Conservation (phyloP, 1,139 yeast species). For the Blastobotrys illinoisensis region DNA sequence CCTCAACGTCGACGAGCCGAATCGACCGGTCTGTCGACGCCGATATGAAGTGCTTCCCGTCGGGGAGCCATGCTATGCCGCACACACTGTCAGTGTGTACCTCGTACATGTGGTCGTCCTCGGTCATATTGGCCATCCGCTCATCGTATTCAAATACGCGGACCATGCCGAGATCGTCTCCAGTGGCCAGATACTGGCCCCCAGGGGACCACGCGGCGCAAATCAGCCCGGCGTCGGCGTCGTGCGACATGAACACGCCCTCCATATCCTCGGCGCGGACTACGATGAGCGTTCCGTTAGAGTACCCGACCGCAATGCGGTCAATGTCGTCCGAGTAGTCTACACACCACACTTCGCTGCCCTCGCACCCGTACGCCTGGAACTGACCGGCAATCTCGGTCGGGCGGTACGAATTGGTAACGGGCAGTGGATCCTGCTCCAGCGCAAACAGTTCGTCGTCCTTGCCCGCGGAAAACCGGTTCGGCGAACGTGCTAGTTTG, state of each 20-base stretch:
- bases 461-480: constrained; percentile 18
- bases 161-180: neutral
- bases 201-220: constrained; percentile 71
- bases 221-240: constrained; percentile 56
- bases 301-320: constrained; percentile 69
- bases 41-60: constrained; percentile 54
- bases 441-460: constrained; percentile 26
- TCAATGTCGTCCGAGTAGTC: constrained; percentile 75
- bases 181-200: constrained; percentile 33
- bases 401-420: neutral
- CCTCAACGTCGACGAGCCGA: constrained; percentile 52
- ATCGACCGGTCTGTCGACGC: constrained; percentile 78
- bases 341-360: constrained; percentile 80
- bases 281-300: constrained; percentile 58
- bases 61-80: constrained; percentile 73
- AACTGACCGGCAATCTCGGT: constrained; percentile 4
- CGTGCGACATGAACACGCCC: constrained; percentile 41
- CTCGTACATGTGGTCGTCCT: constrained; percentile 1
- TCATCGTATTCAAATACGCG: neutral
- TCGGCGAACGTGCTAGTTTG: constrained; percentile 42
- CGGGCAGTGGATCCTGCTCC: constrained; percentile 22
- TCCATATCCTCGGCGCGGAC: constrained; percentile 52
- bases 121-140: neutral
- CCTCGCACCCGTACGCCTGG: constrained; percentile 47
- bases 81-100: constrained; percentile 38